Conservation (phyloP, 2,329 filamentous ascomycete species). For the Colletotrichum theobromicola region DNA sequence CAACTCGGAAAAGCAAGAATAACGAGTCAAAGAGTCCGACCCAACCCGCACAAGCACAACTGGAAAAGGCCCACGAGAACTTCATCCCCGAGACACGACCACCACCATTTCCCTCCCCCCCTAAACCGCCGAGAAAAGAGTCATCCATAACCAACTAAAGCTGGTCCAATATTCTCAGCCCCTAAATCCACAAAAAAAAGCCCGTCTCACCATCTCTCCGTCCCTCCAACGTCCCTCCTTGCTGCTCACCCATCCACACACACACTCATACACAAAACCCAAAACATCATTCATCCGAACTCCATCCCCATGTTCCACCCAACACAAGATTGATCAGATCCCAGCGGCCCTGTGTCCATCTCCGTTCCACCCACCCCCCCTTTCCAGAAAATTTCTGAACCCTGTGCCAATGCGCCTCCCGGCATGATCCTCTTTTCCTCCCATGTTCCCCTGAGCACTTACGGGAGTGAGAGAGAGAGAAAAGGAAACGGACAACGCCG, state of each 20-base stretch:
- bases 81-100: not conserved
- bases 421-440: not conserved
- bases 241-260: not conserved
- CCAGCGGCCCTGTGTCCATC: not conserved
- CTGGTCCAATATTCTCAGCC: not conserved
- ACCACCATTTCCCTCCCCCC: not conserved
- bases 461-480: rapidly evolving
- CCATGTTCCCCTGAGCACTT: not conserved
- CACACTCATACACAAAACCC: not conserved
- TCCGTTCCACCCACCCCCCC: not conserved
- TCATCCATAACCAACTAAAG: no score
- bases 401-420: not conserved
- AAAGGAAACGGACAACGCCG: not conserved
- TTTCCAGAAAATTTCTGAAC: not conserved
- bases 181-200: not conserved
- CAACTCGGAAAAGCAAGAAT: no score
- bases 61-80: not conserved
- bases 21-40: no score
- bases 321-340: not conserved
- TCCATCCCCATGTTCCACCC: not conserved
- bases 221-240: not conserved
- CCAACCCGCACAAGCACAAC: no score
- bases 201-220: not conserved
- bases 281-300: not conserved
- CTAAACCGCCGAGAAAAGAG: not conserved